Percentiles rank a stretch among this genome's conserved stretches.
Evolutionary conservation across 495 filamentous ascomycete species (phyloP).

Genomic region (Bacidia gigantensis): DNA sequence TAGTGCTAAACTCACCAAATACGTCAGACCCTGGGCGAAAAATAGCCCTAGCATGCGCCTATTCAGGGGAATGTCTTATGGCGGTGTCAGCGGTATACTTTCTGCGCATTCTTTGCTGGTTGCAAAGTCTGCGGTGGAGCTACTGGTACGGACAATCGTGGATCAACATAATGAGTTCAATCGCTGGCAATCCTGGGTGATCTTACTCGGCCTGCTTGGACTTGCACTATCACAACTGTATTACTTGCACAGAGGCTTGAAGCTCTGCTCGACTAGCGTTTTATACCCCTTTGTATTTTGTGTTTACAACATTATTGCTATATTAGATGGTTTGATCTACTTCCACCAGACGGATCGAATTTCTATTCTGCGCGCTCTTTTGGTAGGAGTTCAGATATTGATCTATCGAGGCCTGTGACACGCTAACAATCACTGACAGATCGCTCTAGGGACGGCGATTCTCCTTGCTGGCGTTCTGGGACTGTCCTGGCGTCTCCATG

Average conservation of each 20-base stretch:
- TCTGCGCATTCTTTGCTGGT: conserved; percentile 88
- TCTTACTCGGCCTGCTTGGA: conserved; percentile 65
- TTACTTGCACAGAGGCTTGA: conserved; percentile 85
- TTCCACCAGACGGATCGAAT: conserved; percentile 80
- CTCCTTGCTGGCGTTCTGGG: conserved; percentile 80
- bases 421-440: conserved; percentile 23
- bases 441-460: conserved; percentile 75
- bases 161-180: conserved; percentile 90
- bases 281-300: conserved; percentile 98
- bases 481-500: conserved; percentile 83
- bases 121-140: conserved; percentile 91
- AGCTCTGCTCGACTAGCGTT: conserved; percentile 87
- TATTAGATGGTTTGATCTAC: conserved; percentile 93
- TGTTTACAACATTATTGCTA: conserved; percentile 98
- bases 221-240: conserved; percentile 88
- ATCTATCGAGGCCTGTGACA: not conserved
- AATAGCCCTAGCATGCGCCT: conserved; percentile 56
- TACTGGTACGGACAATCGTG: conserved; percentile 83
- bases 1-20: conserved; percentile 42
- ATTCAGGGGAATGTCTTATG: conserved; percentile 77
- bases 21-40: conserved; percentile 36
- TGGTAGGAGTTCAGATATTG: conserved; percentile 15
- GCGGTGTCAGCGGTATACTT: conserved; percentile 77
- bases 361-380: conserved; percentile 48
- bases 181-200: conserved; percentile 93